Percentiles rank a stretch among this genome's conserved stretches.
Conservation (phyloP, 805 yeast species). For the Tetrapisispora phaffii region DNA sequence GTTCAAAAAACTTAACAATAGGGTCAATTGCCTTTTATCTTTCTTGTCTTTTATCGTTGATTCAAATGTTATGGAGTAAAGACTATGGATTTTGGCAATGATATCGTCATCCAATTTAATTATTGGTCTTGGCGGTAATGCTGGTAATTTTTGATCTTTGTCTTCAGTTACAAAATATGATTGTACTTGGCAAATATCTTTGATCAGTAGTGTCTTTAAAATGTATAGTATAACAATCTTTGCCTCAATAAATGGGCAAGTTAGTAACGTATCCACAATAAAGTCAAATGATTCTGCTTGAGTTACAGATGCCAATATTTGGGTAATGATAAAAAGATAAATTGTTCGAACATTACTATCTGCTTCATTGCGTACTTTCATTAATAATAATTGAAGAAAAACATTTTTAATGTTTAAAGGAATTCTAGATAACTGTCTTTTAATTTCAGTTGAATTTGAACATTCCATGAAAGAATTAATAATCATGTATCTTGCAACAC, state of each 20-base stretch:
- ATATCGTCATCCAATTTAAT: constrained; percentile 37
- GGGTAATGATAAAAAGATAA: constrained; percentile 51
- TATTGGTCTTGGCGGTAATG: constrained; percentile 31
- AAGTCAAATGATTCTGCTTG: constrained; percentile 51
- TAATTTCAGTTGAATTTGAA: constrained; percentile 11
- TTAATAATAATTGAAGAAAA: constrained; percentile 36
- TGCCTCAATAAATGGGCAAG: constrained; percentile 59
- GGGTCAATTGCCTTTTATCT: constrained; percentile 3
- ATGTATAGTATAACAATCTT: constrained; percentile 54
- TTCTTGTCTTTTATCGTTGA: constrained; percentile 13
- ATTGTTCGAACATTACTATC: constrained; percentile 34
- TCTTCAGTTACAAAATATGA: background rate
- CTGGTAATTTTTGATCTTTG: constrained; percentile 5
- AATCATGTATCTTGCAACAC: constrained; percentile 28
- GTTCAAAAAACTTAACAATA: constrained; percentile 47
- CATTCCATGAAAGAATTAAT: constrained; percentile 27
- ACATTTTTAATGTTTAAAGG: constrained; percentile 28
- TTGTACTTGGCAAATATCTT: constrained; percentile 10
- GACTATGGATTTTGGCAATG: constrained; percentile 34
- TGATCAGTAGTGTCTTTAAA: constrained; percentile 52
- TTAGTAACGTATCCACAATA: constrained; percentile 51
- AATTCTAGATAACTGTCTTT: constrained; percentile 10
- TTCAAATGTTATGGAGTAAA: constrained; percentile 33
- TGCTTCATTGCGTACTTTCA: constrained; percentile 30
- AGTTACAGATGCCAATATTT: constrained; percentile 47